Conservation (phyloP, 768 basidiomycete genomes). For the Rhodotorula sphaerocarpa region DNA sequence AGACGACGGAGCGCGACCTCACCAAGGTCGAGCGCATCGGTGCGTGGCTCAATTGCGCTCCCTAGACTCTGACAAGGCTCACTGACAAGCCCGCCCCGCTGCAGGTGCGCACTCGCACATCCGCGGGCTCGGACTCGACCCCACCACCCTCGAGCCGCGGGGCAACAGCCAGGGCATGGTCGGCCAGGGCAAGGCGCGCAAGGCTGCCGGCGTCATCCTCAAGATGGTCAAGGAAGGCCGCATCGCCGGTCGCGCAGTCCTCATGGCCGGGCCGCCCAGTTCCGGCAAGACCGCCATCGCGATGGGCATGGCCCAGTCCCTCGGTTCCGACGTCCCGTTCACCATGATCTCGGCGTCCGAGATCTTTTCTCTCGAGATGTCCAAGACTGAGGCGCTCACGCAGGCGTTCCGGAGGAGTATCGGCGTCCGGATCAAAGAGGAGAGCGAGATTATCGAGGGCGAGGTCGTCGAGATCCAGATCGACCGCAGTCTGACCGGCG, state of each 20-base stretch:
- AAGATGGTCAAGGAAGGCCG: slow-evolving; percentile 96
- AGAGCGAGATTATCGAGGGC: slow-evolving; percentile 93
- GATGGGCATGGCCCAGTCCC: slow-evolving; percentile 90
- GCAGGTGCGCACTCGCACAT: slow-evolving; percentile 62
- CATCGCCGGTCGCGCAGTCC: slow-evolving; percentile 89
- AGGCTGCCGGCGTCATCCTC: slow-evolving; percentile 93
- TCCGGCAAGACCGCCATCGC: slow-evolving; percentile 98
- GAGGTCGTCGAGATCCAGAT: slow-evolving; percentile 99
- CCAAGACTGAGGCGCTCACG: slow-evolving; percentile 94
- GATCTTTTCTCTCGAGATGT: slow-evolving; percentile 96
- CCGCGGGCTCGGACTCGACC: slow-evolving; percentile 86
- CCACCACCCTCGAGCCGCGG: slow-evolving; percentile 72
- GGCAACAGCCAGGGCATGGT: slow-evolving; percentile 90
- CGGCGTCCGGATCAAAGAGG: slow-evolving; percentile 93
- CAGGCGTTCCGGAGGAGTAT: slow-evolving; percentile 94
- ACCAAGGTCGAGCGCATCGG: slow-evolving; percentile 47
- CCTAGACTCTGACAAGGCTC: neutral
- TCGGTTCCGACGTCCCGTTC: slow-evolving; percentile 91
- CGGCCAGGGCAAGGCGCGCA: slow-evolving; percentile 88
- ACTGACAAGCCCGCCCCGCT: neutral
- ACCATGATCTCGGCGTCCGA: slow-evolving; percentile 97
- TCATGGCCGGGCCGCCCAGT: slow-evolving; percentile 94
- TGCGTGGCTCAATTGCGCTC: slow-evolving; percentile 18
- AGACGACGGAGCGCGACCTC: slow-evolving; percentile 34
- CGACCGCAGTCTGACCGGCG: slow-evolving; percentile 90